These are phyloP conservation scores for Hypoxylon sp. DNA, from an alignment of 2,329 filamentous ascomycete genomes.

Conservation along the genomic window DNA sequence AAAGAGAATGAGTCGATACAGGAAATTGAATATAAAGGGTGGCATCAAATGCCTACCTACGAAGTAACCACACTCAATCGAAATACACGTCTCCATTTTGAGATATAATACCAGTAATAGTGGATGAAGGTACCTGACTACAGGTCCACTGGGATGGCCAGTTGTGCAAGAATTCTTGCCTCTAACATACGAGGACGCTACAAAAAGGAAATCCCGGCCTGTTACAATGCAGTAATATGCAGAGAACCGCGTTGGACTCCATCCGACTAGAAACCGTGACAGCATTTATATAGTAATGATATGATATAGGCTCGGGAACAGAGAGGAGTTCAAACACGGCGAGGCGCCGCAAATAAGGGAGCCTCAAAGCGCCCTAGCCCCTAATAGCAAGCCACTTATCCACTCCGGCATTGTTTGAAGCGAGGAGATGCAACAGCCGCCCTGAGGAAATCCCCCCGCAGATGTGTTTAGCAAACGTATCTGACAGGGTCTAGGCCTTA, in stretches of 20 bases:
- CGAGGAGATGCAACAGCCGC: constrained; percentile 44
- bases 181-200: constrained; percentile 24
- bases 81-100: constrained; percentile 24
- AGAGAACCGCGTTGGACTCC: constrained; percentile 28
- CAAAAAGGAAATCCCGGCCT: constrained; percentile 31
- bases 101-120: constrained; percentile 23
- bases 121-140: constrained; percentile 27
- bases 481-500: constrained; percentile 41
- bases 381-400: constrained; percentile 24
- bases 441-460: constrained; percentile 42
- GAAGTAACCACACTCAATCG: constrained; percentile 7
- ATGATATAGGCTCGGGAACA: constrained; percentile 29
- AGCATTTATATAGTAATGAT: constrained; percentile 37
- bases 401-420: constrained; percentile 25
- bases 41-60: constrained; percentile 14
- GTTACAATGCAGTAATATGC: constrained; percentile 37
- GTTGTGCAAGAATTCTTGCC: constrained; percentile 23
- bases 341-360: constrained; percentile 25
- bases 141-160: constrained; percentile 29
- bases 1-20: neutral
- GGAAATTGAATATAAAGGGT: constrained; percentile 13
- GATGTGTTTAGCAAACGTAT: constrained; percentile 36
- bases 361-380: constrained; percentile 21
- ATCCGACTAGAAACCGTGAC: constrained; percentile 36
- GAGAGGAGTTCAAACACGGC: constrained; percentile 24